Evolutionary conservation across 495 filamentous ascomycete species (phyloP).

Genomic region (Hyaloscypha hepaticicola): DNA sequence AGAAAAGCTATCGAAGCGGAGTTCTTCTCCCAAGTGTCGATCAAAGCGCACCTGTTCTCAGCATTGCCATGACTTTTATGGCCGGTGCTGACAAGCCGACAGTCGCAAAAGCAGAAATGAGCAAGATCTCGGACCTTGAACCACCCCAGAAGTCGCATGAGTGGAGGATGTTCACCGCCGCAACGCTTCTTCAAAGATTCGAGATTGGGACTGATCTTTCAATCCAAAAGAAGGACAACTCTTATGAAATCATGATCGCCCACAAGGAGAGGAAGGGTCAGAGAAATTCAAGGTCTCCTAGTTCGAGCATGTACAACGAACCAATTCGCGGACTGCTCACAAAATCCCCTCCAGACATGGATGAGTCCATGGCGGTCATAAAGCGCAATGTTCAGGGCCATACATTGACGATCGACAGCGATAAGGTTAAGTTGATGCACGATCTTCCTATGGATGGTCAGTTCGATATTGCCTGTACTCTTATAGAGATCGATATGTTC

Average conservation of each 20-base stretch:
- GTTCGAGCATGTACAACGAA: slow-evolving; percentile 18
- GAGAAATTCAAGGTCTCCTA: slow-evolving; percentile 15
- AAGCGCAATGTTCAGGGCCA: slow-evolving; percentile 2
- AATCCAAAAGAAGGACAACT: slow-evolving; percentile 32
- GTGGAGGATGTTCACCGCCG: slow-evolving; percentile 39
- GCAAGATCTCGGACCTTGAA: slow-evolving; percentile 27
- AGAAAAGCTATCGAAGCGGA: slow-evolving; percentile 5
- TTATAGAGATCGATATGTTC: slow-evolving; percentile 9
- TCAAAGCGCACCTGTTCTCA: slow-evolving; percentile 29
- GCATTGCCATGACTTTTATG: slow-evolving; percentile 35
- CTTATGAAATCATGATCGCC: slow-evolving; percentile 16
- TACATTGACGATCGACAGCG: slow-evolving; percentile 11
- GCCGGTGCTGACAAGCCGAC: slow-evolving; percentile 36
- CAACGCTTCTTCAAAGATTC: slow-evolving; percentile 33
- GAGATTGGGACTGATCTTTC: slow-evolving; percentile 32
- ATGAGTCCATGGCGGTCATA: not conserved
- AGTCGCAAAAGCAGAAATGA: slow-evolving; percentile 36
- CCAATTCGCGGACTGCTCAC: not conserved
- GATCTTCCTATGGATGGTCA: not conserved
- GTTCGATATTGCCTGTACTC: slow-evolving; percentile 6
- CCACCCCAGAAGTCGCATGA: slow-evolving; percentile 35
- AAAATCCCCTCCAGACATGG: not conserved
- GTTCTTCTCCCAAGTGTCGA: slow-evolving; percentile 23
- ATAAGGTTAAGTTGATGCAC: slow-evolving; percentile 6
- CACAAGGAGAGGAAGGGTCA: slow-evolving; percentile 11